These are phyloP conservation scores for Colletotrichum cordylinicola DNA, from an alignment of 2,329 filamentous ascomycete species.

Conservation along the genomic window DNA sequence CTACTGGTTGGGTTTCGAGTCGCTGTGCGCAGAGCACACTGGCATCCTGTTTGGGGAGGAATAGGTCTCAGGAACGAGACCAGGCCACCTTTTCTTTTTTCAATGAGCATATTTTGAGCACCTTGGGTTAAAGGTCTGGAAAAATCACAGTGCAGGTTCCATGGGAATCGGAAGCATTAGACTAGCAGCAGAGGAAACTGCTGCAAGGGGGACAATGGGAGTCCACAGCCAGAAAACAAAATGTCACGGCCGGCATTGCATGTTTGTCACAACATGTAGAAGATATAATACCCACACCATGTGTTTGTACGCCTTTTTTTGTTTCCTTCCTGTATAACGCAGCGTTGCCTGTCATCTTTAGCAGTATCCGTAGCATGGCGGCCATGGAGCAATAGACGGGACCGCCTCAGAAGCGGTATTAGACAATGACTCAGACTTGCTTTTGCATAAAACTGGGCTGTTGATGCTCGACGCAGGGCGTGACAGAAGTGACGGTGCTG, in stretches of 20 bases:
- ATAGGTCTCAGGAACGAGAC: not conserved
- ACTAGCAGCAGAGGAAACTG: not conserved
- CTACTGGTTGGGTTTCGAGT: constrained; percentile 20
- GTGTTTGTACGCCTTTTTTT: not conserved
- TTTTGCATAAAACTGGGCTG: not conserved
- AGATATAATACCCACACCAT: constrained; percentile 1
- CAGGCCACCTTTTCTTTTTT: not conserved
- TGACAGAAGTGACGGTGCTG: not conserved
- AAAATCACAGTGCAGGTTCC: not conserved
- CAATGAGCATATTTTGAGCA: not conserved
- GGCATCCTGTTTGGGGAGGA: constrained; percentile 19
- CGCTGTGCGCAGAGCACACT: constrained; percentile 16
- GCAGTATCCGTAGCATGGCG: not conserved
- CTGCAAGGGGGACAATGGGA: not conserved
- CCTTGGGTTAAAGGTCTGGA: constrained; percentile 8
- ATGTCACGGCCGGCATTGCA: constrained; percentile 12
- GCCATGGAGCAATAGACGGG: constrained; percentile 2
- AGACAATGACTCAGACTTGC: not conserved
- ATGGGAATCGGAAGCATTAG: not conserved
- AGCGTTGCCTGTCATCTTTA: not conserved
- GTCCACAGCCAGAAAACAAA: not conserved
- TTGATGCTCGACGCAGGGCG: not conserved
- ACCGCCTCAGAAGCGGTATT: not conserved
- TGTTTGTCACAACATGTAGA: not conserved
- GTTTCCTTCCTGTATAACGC: not conserved